Percentiles rank a stretch among this genome's conserved stretches.
Conservation (phyloP, 2,329 filamentous ascomycete species). For the Onygenales sp. region DNA sequence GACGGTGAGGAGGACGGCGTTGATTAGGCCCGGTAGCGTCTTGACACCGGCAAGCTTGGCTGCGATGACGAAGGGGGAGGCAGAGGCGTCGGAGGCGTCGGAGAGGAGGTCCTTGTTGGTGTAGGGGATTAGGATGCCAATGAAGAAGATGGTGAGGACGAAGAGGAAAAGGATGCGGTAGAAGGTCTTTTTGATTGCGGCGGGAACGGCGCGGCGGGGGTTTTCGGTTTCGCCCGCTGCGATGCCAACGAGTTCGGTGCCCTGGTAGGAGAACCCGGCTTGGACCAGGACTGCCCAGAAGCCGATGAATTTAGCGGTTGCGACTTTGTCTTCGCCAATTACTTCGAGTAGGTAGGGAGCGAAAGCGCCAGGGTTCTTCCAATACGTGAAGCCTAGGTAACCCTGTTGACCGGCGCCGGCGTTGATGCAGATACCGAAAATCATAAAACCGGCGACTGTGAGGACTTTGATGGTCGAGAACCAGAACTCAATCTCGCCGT, state of each 20-base stretch:
- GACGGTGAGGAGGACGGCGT: conserved; percentile 33
- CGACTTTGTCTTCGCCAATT: conserved; percentile 27
- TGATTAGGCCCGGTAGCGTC: conserved; percentile 31
- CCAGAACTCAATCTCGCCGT: conserved; percentile 72
- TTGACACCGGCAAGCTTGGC: conserved; percentile 28
- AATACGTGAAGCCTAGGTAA: conserved; percentile 67
- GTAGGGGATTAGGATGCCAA: conserved; percentile 61
- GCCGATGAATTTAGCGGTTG: conserved; percentile 54
- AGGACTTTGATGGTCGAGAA: conserved; percentile 68
- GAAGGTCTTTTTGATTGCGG: conserved; percentile 65
- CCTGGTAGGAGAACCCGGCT: conserved; percentile 37
- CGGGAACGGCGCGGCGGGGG: conserved; percentile 61
- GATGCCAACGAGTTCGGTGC: conserved; percentile 66
- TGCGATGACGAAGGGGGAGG: conserved; percentile 36
- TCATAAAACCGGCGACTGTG: conserved; percentile 64
- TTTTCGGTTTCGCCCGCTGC: conserved; percentile 69
- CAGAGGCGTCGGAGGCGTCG: conserved; percentile 20
- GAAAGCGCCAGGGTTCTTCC: conserved; percentile 51
- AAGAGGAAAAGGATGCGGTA: conserved; percentile 60
- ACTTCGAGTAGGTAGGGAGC: conserved; percentile 51
- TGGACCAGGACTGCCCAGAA: conserved; percentile 44
- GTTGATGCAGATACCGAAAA: conserved; percentile 67
- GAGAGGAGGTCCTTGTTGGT: conserved; percentile 45
- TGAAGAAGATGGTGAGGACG: conserved; percentile 46
- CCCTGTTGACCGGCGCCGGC: conserved; percentile 59